Evolutionary conservation across 345 rosid genomes (phyloP), one percentile per base, ranked within the genome.

Genomic region (Pugionium dolabratum): DNA sequence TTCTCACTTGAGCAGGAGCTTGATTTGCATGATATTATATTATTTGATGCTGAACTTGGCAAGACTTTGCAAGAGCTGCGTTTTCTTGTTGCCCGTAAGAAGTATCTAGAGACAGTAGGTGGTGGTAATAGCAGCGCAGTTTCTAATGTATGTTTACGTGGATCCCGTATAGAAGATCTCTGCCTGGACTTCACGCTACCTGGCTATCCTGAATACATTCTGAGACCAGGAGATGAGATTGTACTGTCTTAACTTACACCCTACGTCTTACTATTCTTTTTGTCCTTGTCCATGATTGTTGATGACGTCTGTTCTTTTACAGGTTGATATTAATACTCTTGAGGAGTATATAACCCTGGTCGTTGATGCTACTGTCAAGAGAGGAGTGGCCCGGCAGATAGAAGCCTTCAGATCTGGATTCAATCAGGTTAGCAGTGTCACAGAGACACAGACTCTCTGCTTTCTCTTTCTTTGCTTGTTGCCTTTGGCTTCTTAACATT

Each of bases 361-460:
- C 4, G 96, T 91, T 69, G 96, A 95, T 79, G 94, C 99, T 43
- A 89, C 94, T 66, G 88, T 95, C 63, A 91, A 82, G 81, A 70
- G 82, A 1, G 99, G 99, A 64, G 87, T 91, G 8, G 27, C 75
- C 67, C 80, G 90, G 49, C 99, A 95, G 77, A 57, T 89, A 53
- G 98, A 95, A 62, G 99, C 99, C 58, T 91, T 95, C 72, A 81
- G 86, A 73, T 86, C 90, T 27, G 99, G 99, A 40, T 95, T 95
- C 73, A 91, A 89, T 79, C 99, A 95, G 97, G 99, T 89, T 11
- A 52, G 60, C 44, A 28, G 50, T 54, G 47, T 58, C 28, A 29
- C 50, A 18, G 18, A 18, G 18, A 18, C 18, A 18, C 18, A 29
- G 37, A 66, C n/a, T 29, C 41, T 60, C 11, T 55, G 8, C n/a